Base-by-base conservation (phyloP, 257 asterid genomes). In the Capsicum baccatum region DNA sequence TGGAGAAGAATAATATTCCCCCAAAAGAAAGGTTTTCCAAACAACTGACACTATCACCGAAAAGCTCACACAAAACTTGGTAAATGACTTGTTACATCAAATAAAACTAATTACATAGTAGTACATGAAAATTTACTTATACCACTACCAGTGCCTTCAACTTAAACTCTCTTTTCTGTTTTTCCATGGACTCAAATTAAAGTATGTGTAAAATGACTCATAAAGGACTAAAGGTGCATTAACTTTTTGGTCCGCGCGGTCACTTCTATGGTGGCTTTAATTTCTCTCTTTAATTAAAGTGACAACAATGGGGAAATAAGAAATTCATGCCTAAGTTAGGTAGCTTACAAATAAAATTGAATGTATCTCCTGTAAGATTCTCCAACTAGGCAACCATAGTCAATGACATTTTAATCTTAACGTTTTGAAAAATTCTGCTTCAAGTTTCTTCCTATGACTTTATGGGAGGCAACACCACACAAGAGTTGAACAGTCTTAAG, bases 111-210 rank as follows among this genome's bases (percentile, higher is more conserved):
- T 17, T 63, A 21, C 39, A 62, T 5, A 26, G 33, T 26, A 8
- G 10, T 13, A 68, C 39, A 37, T 15, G 7, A 14, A 14, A 70
- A 9, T 17, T 33, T 17, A 42, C 55, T 42, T n/a, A 42, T 16
- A 42, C 5, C 17, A 16, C 39, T n/a, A 10, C 6, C 5, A 2
- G 4, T 54, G 64, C 35, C 6, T 26, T 21, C 26, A 54, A 78
- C 82, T 50, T 50, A 74, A 35, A 6, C 58, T 21, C 15, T 78
- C 48, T 26, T 14, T 14, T 54, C 13, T 54, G 21, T 35, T 54
- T 54, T 26, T 54, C 81, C 64, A 54, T 50, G 81, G 44, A 74
- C n/a, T 26, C 15, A 54, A 78, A 52, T 78, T 78, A 78, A 54
- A 78, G 82, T 52, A 54, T 4, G 33, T 54, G 60, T 13, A 54